phyloP scores from a whole-genome alignment of 306 rosid genomes.

The Lathyrus oleraceus region DNA sequence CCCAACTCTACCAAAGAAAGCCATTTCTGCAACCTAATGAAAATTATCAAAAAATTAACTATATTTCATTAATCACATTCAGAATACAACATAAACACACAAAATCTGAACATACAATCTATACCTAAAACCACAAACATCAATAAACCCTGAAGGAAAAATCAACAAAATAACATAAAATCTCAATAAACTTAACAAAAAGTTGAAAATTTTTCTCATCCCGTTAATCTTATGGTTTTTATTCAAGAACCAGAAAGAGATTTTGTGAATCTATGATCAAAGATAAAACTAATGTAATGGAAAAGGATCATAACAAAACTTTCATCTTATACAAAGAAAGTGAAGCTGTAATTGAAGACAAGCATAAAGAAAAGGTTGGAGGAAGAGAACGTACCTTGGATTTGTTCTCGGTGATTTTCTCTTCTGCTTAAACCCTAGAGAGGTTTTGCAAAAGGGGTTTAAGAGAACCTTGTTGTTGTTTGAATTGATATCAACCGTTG shows the following conservation, averaged over 20 bases:
- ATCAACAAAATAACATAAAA: not conserved
- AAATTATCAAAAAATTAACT: not conserved
- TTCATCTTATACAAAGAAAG: no score
- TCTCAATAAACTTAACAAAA: not conserved
- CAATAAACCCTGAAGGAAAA: not conserved
- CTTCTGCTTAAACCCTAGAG: not conserved
- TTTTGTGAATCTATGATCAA: not conserved
- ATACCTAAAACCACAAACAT: not conserved
- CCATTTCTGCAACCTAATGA: slow-evolving; percentile 59
- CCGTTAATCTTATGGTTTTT: not conserved
- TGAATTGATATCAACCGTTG: not conserved
- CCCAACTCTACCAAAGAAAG: slow-evolving; percentile 83
- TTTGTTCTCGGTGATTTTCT: not conserved
- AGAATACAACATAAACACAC: not conserved
- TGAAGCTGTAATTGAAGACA: not conserved
- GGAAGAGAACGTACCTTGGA: slow-evolving; percentile 2
- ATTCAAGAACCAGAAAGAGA: not conserved
- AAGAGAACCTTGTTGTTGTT: not conserved
- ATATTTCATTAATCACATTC: not conserved
- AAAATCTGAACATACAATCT: not conserved
- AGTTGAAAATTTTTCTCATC: not conserved
- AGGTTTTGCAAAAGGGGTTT: not conserved
- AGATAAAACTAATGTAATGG: not conserved
- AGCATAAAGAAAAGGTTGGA: not conserved
- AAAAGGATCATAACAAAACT: no score